phyloP scores from a whole-genome alignment of 139 green algal genomes.

The Gonium pectorale region DNA sequence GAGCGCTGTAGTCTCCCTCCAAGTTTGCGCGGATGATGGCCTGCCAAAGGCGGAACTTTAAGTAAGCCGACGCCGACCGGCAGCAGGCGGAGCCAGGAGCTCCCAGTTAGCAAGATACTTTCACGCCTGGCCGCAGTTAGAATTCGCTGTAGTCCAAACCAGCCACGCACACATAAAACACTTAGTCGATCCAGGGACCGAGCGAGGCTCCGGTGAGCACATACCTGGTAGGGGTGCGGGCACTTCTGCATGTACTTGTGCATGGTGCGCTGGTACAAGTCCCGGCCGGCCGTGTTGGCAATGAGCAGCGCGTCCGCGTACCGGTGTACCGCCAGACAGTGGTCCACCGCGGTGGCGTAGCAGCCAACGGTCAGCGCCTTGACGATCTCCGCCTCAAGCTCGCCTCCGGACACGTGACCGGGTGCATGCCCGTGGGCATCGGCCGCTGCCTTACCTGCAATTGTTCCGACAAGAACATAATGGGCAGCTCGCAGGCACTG shows the following conservation, averaged over 20 bases:
- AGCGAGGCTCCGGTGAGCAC: neutral
- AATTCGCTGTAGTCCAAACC: too few relatives aligned
- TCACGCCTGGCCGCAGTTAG: too few relatives aligned
- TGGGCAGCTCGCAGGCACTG: too few relatives aligned
- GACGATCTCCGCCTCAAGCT: conserved; percentile 86
- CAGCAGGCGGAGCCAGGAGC: too few relatives aligned
- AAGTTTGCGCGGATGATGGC: conserved; percentile 67
- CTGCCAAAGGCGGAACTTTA: too few relatives aligned
- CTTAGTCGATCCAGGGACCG: too few relatives aligned
- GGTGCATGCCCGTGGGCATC: conserved; percentile 24
- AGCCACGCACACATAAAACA: too few relatives aligned
- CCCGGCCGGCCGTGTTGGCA: conserved; percentile 71
- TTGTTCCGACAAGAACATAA: neutral
- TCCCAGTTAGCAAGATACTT: too few relatives aligned
- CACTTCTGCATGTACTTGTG: conserved; percentile 83
- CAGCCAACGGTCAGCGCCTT: conserved; percentile 92
- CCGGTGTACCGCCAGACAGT: conserved; percentile 85
- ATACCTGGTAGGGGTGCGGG: conserved; percentile 81
- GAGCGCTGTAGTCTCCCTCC: conserved; percentile 79
- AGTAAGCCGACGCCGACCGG: too few relatives aligned
- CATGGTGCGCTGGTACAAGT: conserved; percentile 74
- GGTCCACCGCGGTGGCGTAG: conserved; percentile 88
- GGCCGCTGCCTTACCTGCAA: neutral
- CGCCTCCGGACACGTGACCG: conserved; percentile 32
- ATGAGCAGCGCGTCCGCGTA: conserved; percentile 95